phyloP scores from a whole-genome alignment of 306 rosid species.

The Acacia confusa region DNA sequence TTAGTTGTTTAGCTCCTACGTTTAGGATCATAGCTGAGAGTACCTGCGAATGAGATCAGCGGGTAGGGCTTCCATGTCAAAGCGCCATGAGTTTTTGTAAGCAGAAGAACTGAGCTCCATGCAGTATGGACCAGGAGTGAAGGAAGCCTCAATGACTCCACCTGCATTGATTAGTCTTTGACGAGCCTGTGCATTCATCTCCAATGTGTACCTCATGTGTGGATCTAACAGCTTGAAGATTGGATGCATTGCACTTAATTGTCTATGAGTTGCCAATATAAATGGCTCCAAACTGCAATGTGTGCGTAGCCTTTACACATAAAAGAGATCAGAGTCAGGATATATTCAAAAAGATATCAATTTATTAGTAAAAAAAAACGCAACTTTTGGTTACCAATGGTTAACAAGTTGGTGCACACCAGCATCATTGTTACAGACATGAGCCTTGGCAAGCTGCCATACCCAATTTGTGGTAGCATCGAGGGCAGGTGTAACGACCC shows the following conservation, averaged over 20 bases:
- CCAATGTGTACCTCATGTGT: constrained; percentile 92
- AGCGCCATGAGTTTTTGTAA: constrained; percentile 83
- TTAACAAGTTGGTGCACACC: constrained; percentile 95
- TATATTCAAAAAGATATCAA: background rate
- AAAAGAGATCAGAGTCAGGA: background rate
- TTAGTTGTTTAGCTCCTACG: too few relatives aligned
- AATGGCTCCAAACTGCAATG: constrained; percentile 84
- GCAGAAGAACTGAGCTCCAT: constrained; percentile 90
- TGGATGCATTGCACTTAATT: constrained; percentile 91
- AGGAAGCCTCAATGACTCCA: constrained; percentile 77
- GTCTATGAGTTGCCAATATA: constrained; percentile 84
- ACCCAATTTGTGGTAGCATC: constrained; percentile 86
- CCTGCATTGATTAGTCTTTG: constrained; percentile 68
- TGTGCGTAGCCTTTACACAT: constrained; percentile 66
- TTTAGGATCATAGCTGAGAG: too few relatives aligned
- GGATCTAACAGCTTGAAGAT: constrained; percentile 86
- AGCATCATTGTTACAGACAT: constrained; percentile 83
- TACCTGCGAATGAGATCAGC: constrained; percentile 81
- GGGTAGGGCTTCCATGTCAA: constrained; percentile 81
- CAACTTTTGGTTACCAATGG: constrained; percentile 64
- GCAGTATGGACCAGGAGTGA: constrained; percentile 84
- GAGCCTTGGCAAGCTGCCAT: constrained; percentile 97
- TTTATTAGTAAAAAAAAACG: background rate
- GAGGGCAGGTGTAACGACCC: constrained; percentile 61
- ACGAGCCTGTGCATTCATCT: constrained; percentile 81